Percentiles rank a stretch among this genome's conserved stretches.
phyloP scores from a whole-genome alignment of 2,329 filamentous ascomycete species.

The Dactylonectria estremocensis region DNA sequence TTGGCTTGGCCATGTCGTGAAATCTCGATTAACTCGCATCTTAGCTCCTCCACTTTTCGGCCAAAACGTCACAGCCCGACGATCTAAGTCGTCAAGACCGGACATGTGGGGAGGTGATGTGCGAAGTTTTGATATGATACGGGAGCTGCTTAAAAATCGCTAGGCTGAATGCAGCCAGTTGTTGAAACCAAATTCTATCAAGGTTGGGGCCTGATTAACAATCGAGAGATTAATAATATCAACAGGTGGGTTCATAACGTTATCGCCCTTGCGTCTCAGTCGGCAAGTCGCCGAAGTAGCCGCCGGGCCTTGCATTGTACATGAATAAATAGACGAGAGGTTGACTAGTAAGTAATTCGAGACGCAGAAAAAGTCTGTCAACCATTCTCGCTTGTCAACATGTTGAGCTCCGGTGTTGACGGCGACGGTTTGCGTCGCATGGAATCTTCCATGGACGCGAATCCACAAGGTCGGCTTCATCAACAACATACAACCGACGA shows the following conservation, averaged over 20 bases:
- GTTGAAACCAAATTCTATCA: background rate
- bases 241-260: background rate
- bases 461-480: conserved; percentile 34
- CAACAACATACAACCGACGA: conserved; percentile 46
- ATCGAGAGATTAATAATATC: background rate
- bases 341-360: background rate
- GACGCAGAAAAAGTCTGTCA: background rate
- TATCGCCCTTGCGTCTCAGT: background rate
- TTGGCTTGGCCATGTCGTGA: background rate
- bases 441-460: conserved; percentile 44
- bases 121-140: background rate
- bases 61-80: background rate
- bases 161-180: background rate
- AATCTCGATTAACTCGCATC: background rate
- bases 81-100: background rate
- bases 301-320: background rate
- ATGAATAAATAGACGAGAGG: background rate
- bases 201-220: background rate
- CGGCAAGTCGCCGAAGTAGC: background rate
- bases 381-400: conserved; percentile 34
- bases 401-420: conserved; percentile 53
- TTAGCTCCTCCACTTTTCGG: background rate
- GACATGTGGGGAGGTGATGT: background rate
- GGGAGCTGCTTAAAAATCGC: background rate
- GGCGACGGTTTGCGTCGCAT: conserved; percentile 52